Conservation (phyloP, 371 early-diverging fungal genomes). For the Actinomortierella ambigua region DNA sequence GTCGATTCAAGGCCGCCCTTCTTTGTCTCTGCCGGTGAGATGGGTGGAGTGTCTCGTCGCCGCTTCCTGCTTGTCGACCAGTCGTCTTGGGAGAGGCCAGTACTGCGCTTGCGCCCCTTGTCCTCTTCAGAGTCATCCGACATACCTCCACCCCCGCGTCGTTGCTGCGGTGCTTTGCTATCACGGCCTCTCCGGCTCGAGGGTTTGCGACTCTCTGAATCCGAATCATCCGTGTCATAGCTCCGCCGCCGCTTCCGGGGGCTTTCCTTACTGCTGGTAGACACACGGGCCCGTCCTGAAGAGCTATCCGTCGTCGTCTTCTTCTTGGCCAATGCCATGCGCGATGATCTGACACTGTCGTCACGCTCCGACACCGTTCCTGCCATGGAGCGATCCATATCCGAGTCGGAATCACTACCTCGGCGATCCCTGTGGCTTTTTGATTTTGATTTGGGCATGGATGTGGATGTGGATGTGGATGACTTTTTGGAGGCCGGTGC, state of each 20-base stretch:
- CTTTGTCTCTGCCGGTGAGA: no score
- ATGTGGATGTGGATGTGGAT: not conserved
- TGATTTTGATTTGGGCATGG: conserved; percentile 7
- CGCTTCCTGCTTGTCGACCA: no score
- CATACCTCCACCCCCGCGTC: no score
- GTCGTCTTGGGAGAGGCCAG: no score
- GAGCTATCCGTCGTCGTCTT: not conserved
- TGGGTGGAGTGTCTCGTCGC: no score
- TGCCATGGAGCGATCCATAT: conserved; percentile 2
- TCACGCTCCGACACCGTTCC: no score
- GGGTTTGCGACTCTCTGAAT: conserved; percentile 16
- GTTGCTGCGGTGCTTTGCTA: no score
- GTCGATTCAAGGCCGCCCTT: no score
- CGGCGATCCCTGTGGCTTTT: conserved; percentile 10
- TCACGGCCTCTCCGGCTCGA: not conserved
- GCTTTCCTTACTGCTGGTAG: conserved; percentile 7
- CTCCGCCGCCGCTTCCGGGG: conserved; percentile 15
- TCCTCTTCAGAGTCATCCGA: no score
- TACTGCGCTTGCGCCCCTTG: no score
- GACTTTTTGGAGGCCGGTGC: not conserved
- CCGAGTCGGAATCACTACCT: conserved; percentile 19
- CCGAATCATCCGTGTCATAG: conserved; percentile 23
- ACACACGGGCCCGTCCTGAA: not conserved
- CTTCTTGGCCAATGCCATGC: not conserved
- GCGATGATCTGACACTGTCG: not conserved